A percentile compares a stretch with the other conserved stretches of the same genome.
These are phyloP conservation scores for Podospora tetraspora DNA, from an alignment of 495 filamentous ascomycete species.

Conservation along the genomic window DNA sequence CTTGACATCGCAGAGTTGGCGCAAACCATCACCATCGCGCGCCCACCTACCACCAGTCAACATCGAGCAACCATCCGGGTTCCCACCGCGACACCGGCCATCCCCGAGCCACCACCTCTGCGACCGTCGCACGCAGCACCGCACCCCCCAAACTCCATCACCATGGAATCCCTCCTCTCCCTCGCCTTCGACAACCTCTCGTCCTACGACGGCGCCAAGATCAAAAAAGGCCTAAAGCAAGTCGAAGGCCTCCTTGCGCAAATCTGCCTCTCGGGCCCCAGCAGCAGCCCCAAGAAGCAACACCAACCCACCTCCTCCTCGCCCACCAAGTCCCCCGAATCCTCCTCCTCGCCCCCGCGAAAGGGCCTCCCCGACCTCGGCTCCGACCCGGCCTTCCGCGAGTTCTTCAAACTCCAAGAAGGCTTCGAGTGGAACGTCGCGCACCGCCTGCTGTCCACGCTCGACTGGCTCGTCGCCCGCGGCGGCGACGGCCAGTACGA, in stretches of 20 bases:
- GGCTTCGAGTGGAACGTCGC: constrained; percentile 98
- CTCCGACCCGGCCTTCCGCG: constrained; percentile 85
- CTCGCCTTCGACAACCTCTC: constrained; percentile 96
- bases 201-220: constrained; percentile 81
- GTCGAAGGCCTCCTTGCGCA: constrained; percentile 94
- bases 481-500: constrained; percentile 78
- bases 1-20: background rate
- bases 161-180: constrained; percentile 87
- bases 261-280: constrained; percentile 72
- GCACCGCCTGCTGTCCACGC: constrained; percentile 75
- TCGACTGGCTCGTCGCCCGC: constrained; percentile 81
- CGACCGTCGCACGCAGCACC: background rate
- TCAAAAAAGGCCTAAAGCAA: constrained; percentile 89
- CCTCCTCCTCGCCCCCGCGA: constrained; percentile 19
- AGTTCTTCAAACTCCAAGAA: constrained; percentile 95
- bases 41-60: background rate
- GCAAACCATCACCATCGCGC: background rate
- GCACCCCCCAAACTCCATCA: constrained; percentile 1
- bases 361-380: constrained; percentile 65
- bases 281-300: constrained; percentile 24
- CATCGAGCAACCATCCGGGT: background rate
- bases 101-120: background rate
- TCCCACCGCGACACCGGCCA: background rate
- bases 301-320: constrained; percentile 17
- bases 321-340: constrained; percentile 43